phyloP scores from a whole-genome alignment of 768 basidiomycete genomes.

The Trametes elegans region DNA sequence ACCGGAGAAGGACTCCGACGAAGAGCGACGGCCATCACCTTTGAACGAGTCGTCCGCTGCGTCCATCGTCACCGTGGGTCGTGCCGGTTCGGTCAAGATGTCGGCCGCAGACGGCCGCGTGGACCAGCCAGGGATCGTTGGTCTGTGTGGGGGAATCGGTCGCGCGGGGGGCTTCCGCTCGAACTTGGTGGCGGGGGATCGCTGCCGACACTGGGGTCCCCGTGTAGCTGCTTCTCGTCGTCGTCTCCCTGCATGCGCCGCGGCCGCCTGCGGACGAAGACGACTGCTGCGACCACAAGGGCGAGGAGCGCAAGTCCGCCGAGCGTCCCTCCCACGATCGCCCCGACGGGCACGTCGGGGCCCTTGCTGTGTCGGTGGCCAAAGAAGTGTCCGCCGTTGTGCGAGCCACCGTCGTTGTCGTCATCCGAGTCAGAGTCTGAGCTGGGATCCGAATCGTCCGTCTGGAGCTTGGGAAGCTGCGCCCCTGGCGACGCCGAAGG shows the following conservation, averaged over 20 bases:
- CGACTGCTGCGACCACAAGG: not conserved
- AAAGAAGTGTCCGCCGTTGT: not conserved
- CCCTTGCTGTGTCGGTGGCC: not conserved
- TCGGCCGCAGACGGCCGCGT: no score
- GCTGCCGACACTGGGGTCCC: not conserved
- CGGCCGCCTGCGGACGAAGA: not conserved
- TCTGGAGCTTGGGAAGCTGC: not conserved
- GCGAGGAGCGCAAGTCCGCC: slow-evolving; percentile 6
- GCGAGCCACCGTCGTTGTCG: not conserved
- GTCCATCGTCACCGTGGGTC: no score
- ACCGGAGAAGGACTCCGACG: no score
- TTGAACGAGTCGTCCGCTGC: no score
- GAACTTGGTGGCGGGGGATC: no score
- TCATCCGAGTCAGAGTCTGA: not conserved
- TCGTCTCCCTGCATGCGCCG: not conserved
- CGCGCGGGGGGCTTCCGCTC: no score
- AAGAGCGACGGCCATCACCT: no score
- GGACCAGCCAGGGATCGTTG: no score
- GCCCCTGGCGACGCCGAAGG: not conserved
- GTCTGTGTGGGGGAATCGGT: no score
- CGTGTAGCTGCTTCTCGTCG: slow-evolving; percentile 1
- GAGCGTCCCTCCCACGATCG: slow-evolving; percentile 10
- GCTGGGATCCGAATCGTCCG: not conserved
- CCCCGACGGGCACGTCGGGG: not conserved
- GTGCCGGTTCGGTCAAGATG: no score